Evolutionary conservation across 1,139 yeast genomes (phyloP).

Genomic region (Saccharomyces hybrid): DNA sequence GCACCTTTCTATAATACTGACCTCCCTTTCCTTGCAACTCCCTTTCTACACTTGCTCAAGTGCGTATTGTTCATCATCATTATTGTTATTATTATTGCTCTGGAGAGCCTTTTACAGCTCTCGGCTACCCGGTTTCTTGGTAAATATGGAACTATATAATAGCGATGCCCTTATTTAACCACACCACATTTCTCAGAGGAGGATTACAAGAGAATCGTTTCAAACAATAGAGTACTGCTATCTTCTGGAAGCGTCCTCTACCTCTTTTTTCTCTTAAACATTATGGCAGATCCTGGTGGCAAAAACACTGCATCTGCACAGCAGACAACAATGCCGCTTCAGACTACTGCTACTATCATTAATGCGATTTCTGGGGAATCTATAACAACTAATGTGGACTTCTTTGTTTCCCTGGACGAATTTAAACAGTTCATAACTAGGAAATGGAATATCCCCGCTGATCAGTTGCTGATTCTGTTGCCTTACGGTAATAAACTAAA

Average conservation of each 20-base stretch:
- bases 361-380: slow-evolving; percentile 39
- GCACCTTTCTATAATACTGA: background rate
- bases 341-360: slow-evolving; percentile 28
- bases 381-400: slow-evolving; percentile 31
- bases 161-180: background rate
- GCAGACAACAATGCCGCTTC: background rate
- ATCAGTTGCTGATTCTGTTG: slow-evolving; percentile 51
- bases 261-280: background rate
- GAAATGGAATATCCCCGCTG: slow-evolving; percentile 37
- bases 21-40: background rate
- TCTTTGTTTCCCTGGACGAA: slow-evolving; percentile 37
- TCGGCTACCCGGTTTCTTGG: slow-evolving; percentile 1
- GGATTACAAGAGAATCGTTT: background rate
- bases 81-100: background rate
- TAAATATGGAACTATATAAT: background rate
- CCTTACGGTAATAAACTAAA: slow-evolving; percentile 59
- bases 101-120: background rate
- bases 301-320: background rate
- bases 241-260: background rate
- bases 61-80: background rate
- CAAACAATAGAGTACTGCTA: background rate
- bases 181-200: background rate
- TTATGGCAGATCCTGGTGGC: background rate
- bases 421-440: slow-evolving; percentile 41
- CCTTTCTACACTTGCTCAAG: background rate